Conservation (phyloP, 1,139 yeast genomes). For the Taphrina wiesneri region DNA sequence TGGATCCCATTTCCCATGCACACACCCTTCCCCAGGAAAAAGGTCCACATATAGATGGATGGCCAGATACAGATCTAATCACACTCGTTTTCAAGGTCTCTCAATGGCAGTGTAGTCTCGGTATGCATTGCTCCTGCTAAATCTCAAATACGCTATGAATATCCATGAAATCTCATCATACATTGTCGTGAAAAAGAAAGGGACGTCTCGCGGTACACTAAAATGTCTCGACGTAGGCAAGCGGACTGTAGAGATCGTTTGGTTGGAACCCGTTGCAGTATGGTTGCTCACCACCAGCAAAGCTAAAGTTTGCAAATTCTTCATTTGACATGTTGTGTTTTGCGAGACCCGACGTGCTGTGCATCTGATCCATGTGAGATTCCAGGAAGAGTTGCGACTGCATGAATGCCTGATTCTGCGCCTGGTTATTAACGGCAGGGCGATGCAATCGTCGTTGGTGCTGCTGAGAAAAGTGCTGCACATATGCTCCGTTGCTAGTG, state of each 20-base stretch:
- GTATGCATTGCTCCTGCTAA: too few species aligned
- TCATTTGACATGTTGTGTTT: neutral
- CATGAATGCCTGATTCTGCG: neutral
- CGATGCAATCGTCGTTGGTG: neutral
- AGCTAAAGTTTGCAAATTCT: neutral
- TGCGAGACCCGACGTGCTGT: neutral
- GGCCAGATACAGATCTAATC: too few species aligned
- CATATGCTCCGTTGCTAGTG: slow-evolving; percentile 10
- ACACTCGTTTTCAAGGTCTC: too few species aligned
- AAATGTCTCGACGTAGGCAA: slow-evolving; percentile 4
- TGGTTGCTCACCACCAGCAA: slow-evolving; percentile 15
- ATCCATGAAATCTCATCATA: too few species aligned
- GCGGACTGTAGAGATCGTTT: neutral
- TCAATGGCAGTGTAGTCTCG: too few species aligned
- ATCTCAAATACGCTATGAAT: too few species aligned
- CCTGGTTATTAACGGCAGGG: neutral
- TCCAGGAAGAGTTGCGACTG: slow-evolving; percentile 10
- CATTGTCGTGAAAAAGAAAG: neutral
- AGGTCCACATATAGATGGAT: too few species aligned
- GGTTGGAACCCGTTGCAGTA: slow-evolving; percentile 15
- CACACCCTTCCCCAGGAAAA: too few species aligned
- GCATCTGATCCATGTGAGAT: slow-evolving; percentile 6
- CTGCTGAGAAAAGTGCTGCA: slow-evolving; percentile 7
- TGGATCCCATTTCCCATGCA: too few species aligned
- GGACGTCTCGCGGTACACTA: too few species aligned